Evolutionary conservation across 371 early-diverging fungal genomes (phyloP).

Genomic region (Entomophthora muscae): DNA sequence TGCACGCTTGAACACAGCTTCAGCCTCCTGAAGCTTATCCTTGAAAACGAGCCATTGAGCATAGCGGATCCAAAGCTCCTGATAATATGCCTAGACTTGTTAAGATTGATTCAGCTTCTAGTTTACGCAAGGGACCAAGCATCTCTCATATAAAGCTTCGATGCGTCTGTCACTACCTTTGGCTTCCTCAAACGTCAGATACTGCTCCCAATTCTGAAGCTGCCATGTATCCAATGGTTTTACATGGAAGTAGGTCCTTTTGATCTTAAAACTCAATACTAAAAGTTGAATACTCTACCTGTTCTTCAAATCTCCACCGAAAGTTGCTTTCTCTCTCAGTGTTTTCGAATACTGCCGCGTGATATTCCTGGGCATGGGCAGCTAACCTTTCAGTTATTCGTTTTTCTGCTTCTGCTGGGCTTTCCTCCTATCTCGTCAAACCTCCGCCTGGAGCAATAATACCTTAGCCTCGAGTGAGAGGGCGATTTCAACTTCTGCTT

Average conservation of each 20-base stretch:
- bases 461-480: neutral
- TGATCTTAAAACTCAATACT: no score
- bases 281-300: no score
- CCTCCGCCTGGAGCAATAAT: no score
- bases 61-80: neutral
- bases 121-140: slow-evolving; percentile 46
- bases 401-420: neutral
- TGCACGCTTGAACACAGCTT: neutral
- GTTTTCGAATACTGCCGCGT: neutral
- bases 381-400: slow-evolving; percentile 12
- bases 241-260: slow-evolving; percentile 55
- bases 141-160: slow-evolving; percentile 43
- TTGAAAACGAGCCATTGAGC: neutral
- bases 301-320: slow-evolving; percentile 16
- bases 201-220: slow-evolving; percentile 41
- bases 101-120: neutral
- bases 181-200: slow-evolving; percentile 46
- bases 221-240: slow-evolving; percentile 47
- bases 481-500: neutral
- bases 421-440: no score
- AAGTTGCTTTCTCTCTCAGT: neutral
- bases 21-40: neutral
- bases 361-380: slow-evolving; percentile 14
- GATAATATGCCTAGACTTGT: neutral
- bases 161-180: slow-evolving; percentile 28